A percentile compares a stretch with the other conserved stretches of the same genome.
phyloP scores from a whole-genome alignment of 305 asterid species.

The Caryopteris hybrid region DNA sequence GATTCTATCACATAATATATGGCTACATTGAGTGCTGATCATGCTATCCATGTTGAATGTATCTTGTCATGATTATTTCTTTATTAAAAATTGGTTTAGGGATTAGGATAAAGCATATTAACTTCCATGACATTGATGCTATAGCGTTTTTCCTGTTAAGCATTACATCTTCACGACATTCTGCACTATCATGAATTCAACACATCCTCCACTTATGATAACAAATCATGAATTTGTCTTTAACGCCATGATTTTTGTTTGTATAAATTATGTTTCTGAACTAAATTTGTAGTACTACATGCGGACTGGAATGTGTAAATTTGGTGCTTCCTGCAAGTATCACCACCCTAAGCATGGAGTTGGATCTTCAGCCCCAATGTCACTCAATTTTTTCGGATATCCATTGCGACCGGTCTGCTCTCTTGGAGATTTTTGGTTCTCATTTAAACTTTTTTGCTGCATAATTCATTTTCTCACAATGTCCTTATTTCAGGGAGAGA shows the following conservation, averaged over 20 bases:
- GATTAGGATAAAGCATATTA: background rate
- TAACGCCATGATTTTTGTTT: background rate
- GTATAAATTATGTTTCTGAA: slow-evolving; percentile 14
- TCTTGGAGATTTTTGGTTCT: slow-evolving; percentile 10
- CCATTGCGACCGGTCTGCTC: slow-evolving; percentile 70
- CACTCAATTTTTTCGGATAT: slow-evolving; percentile 61
- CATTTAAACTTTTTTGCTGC: background rate
- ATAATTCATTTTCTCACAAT: slow-evolving; percentile 1
- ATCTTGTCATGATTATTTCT: background rate
- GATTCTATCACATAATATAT: background rate
- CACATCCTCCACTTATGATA: background rate
- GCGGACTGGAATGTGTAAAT: slow-evolving; percentile 87
- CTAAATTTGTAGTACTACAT: slow-evolving; percentile 58
- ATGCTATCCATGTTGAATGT: background rate
- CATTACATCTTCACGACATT: slow-evolving; percentile 14
- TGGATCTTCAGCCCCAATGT: slow-evolving; percentile 54
- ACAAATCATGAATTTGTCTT: background rate
- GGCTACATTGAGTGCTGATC: background rate
- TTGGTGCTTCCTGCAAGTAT: slow-evolving; percentile 89
- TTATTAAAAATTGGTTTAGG: background rate
- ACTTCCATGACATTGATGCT: background rate
- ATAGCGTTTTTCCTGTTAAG: background rate
- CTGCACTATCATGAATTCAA: background rate
- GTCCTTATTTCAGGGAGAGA: slow-evolving; percentile 64
- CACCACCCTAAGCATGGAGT: slow-evolving; percentile 91